Conservation (phyloP, 257 asterid species). For the Nicotiana tomentosiformis region DNA sequence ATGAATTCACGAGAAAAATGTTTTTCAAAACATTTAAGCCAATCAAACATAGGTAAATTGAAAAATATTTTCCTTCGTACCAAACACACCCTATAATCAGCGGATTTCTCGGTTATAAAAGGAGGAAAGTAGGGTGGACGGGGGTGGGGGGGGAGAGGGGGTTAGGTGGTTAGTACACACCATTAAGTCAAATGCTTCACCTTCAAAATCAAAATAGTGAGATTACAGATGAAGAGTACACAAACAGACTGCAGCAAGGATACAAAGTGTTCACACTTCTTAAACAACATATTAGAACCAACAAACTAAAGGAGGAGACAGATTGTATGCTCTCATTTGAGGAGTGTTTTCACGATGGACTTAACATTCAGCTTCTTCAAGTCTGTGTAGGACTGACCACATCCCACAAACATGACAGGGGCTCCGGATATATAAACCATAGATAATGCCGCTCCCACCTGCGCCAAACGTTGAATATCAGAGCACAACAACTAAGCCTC, state of each 20-base stretch:
- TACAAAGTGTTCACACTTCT: not conserved
- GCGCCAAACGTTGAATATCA: not conserved
- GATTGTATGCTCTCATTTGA: slow-evolving; percentile 34
- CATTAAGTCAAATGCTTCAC: slow-evolving; percentile 24
- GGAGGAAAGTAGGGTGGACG: not conserved
- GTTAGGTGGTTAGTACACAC: not conserved
- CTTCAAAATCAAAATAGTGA: slow-evolving; percentile 31
- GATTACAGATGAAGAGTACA: slow-evolving; percentile 25
- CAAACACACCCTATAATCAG: too few species aligned
- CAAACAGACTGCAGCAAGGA: not conserved
- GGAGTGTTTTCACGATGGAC: slow-evolving; percentile 89
- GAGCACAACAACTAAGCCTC: not conserved
- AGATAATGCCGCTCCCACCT: slow-evolving; percentile 98
- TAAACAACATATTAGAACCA: not conserved
- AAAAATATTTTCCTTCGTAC: too few species aligned
- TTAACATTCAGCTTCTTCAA: slow-evolving; percentile 93
- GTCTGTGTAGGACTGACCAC: slow-evolving; percentile 93
- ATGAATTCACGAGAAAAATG: too few species aligned
- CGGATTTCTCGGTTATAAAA: too few species aligned
- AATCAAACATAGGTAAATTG: too few species aligned
- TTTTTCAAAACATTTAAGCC: too few species aligned
- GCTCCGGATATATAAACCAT: slow-evolving; percentile 98
- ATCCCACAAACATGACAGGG: slow-evolving; percentile 94
- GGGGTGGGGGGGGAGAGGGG: not conserved
- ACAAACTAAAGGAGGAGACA: not conserved